Conservation (phyloP, 1,139 yeast species). For the Magnusiomyces suaveolens region DNA sequence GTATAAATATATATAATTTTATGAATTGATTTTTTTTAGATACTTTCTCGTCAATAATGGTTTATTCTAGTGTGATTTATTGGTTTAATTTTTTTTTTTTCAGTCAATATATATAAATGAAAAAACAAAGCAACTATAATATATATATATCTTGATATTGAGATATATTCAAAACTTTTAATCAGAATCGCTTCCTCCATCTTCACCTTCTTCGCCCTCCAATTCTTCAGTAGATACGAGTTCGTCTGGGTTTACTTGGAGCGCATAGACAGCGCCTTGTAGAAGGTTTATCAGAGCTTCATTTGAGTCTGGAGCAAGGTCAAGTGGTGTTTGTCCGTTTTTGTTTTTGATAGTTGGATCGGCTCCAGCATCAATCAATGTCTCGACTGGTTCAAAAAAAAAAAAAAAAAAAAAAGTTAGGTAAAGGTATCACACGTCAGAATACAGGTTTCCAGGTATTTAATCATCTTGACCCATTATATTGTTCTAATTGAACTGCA, state of each 20-base stretch:
- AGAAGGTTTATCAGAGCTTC: conserved; percentile 50
- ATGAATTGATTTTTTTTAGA: no score
- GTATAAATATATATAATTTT: background rate
- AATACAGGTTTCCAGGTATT: no score
- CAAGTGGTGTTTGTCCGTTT: conserved; percentile 63
- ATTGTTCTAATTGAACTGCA: no score
- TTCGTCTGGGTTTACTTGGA: conserved; percentile 13
- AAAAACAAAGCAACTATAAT: background rate
- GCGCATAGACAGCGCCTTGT: conserved; percentile 76
- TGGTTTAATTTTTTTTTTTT: no score
- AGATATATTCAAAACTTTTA: no score
- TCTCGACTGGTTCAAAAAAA: conserved; percentile 41
- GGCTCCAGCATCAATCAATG: conserved; percentile 84
- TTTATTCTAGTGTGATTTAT: no score
- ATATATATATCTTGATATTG: no score
- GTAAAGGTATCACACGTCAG: background rate
- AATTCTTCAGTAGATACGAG: background rate
- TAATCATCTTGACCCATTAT: no score
- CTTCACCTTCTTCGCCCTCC: conserved; percentile 1
- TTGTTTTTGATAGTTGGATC: conserved; percentile 58
- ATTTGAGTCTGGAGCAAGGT: conserved; percentile 47
- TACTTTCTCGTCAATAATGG: no score
- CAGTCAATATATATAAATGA: no score
- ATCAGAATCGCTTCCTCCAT: background rate
- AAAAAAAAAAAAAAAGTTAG: no score